Evolutionary conservation across 2,329 filamentous ascomycete species (phyloP), one percentile per base, ranked within the genome.

Genomic region (Sporothrix humicola): DNA sequence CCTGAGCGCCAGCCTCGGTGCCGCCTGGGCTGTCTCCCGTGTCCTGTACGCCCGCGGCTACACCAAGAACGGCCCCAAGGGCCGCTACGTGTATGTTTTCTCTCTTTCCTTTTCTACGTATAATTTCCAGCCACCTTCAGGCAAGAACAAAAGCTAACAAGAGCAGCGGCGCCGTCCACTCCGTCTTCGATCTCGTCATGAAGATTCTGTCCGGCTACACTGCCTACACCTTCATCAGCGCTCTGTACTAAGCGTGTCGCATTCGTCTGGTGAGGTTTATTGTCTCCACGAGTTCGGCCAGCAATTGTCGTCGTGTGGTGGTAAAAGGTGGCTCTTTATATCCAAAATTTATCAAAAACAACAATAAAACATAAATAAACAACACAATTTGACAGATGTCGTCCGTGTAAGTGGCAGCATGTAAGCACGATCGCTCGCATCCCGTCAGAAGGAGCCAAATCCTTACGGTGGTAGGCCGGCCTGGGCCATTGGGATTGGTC

Each of bases 11-110:
- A 78, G 77, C 10, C 77, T 89, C 42, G 89, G 89, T 17, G 83
- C 79, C 15, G 79, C 79, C 44, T 92, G 89, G 89, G 80, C 83
- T 10, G n/a, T 86, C 1, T 83, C 81, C 26, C 85, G 90, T 58
- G 77, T 86, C 37, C 1, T 87, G 69, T 92, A 91, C 77, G 85
- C 87, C 73, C 74, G 82, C 13, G 89, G 89, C 46, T 92, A 91
- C 78, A 82, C 82, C 70, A 79, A 79, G 63, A 72, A 74, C 12
- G 87, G 87, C 0, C 87, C 87, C 17, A 75, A 81, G 74, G 87
- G 85, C 8, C 82, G 87, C 66, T 10, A 74, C 17, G n/a, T 73
- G 81, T 85, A 77, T 75, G 84, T 74, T 12, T 5, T 23, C 0
- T n/a, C 58, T 15, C 26, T 4, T 9, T 65, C 8, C 31, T 8